Evolutionary conservation across 108 stramenopile species (phyloP).

Genomic region (Cyclostephanos invisitatus): DNA sequence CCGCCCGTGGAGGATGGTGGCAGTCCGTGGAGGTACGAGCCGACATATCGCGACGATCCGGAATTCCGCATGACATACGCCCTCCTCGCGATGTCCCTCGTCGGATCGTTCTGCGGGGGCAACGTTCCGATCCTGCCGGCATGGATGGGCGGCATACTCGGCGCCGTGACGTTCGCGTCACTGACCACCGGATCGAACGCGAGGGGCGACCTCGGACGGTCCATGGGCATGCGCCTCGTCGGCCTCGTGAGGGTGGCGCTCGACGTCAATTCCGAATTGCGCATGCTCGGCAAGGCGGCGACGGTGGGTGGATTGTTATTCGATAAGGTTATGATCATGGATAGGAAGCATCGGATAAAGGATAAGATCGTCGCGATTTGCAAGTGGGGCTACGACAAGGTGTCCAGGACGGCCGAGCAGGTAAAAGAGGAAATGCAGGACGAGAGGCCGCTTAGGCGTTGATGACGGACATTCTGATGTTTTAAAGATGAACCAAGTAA

Average conservation of each 20-base stretch:
- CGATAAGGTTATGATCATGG: slow-evolving; percentile 82
- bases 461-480: background rate
- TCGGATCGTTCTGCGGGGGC: slow-evolving; percentile 75
- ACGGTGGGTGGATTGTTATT: slow-evolving; percentile 68
- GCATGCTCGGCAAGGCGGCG: slow-evolving; percentile 59
- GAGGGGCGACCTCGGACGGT: slow-evolving; percentile 72
- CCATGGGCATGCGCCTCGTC: slow-evolving; percentile 84
- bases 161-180: slow-evolving; percentile 69
- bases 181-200: slow-evolving; percentile 55
- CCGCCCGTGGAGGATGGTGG: slow-evolving; percentile 58
- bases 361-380: slow-evolving; percentile 62
- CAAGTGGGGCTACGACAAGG: slow-evolving; percentile 59
- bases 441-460: slow-evolving; percentile 9
- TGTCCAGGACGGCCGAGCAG: slow-evolving; percentile 35
- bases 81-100: slow-evolving; percentile 67
- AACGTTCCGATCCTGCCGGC: slow-evolving; percentile 77
- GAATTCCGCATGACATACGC: slow-evolving; percentile 80
- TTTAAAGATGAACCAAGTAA: background rate
- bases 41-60: slow-evolving; percentile 53
- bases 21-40: slow-evolving; percentile 70
- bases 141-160: slow-evolving; percentile 78
- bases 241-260: slow-evolving; percentile 56
- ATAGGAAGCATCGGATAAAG: slow-evolving; percentile 81
- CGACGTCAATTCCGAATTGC: slow-evolving; percentile 66
- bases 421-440: slow-evolving; percentile 44